Conservation (phyloP, 2,329 filamentous ascomycete genomes). For the Fusarium sp. region DNA sequence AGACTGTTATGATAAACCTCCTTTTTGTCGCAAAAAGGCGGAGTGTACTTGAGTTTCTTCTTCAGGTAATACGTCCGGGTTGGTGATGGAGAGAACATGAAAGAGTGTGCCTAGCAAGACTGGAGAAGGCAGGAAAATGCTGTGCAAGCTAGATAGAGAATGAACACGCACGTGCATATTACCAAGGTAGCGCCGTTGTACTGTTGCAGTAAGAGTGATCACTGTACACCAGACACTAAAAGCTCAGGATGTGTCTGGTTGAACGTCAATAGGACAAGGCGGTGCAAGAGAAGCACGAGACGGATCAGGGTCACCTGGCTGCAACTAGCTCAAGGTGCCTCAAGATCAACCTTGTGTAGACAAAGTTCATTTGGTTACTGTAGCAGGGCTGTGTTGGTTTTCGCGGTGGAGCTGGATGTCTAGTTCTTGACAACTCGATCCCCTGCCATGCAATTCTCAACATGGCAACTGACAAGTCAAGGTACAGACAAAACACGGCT, state of each 20-base stretch:
- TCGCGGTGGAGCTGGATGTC: slow-evolving; percentile 20
- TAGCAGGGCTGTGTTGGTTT: slow-evolving; percentile 14
- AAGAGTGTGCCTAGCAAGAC: slow-evolving; percentile 12
- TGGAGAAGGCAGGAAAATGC: slow-evolving; percentile 2
- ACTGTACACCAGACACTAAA: slow-evolving; percentile 2
- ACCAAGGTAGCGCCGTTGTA: background rate
- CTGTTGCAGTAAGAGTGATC: background rate
- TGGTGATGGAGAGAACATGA: slow-evolving; percentile 6
- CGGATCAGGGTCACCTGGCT: background rate
- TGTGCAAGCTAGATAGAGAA: slow-evolving; percentile 1
- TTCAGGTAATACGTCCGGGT: slow-evolving; percentile 13
- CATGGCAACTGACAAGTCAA: slow-evolving; percentile 7
- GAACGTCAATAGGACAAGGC: slow-evolving; percentile 12
- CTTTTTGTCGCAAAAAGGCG: slow-evolving; percentile 8
- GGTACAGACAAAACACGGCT: background rate
- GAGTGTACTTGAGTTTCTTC: slow-evolving; percentile 24
- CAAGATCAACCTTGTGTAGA: slow-evolving; percentile 3
- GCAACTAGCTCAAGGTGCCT: slow-evolving; percentile 6
- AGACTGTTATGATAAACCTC: slow-evolving; percentile 3
- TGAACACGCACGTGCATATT: background rate
- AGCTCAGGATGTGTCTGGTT: slow-evolving; percentile 9
- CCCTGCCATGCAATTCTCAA: slow-evolving; percentile 17
- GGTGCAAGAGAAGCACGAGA: slow-evolving; percentile 25
- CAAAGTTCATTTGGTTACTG: slow-evolving; percentile 10
- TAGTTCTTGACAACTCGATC: slow-evolving; percentile 7